A percentile compares a stretch with the other conserved stretches of the same genome.
Evolutionary conservation across 2,329 filamentous ascomycete genomes (phyloP).

Genomic region (Diaporthe ilicicola): DNA sequence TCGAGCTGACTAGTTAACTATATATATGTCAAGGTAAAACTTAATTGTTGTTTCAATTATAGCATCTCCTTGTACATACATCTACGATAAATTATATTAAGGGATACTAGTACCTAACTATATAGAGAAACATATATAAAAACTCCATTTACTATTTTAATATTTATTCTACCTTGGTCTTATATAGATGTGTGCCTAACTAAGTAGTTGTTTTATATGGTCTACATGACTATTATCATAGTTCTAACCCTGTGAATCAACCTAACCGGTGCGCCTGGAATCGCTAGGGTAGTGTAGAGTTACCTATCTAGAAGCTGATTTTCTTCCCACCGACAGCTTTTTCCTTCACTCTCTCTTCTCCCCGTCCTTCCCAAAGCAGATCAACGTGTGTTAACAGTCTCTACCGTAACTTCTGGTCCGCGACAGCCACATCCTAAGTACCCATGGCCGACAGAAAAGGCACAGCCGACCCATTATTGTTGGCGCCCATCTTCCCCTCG

Average conservation of each 20-base stretch:
- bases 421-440: neutral
- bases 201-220: neutral
- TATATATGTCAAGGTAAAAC: neutral
- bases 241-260: neutral
- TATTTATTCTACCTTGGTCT: neutral
- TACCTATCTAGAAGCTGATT: neutral
- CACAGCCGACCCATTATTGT: neutral
- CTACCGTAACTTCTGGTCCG: neutral
- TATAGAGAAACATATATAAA: neutral
- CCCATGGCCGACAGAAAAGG: neutral
- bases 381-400: neutral
- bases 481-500: neutral
- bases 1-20: neutral
- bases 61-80: neutral
- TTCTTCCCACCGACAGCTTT: neutral
- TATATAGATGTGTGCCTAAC: neutral
- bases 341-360: neutral
- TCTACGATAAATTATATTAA: too few relatives aligned
- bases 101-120: too few relatives aligned
- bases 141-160: neutral
- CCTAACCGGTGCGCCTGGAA: neutral
- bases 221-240: neutral
- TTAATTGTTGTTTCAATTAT: neutral
- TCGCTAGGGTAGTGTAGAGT: too few relatives aligned
- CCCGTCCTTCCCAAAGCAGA: neutral